Percentiles rank a stretch among this genome's conserved stretches.
These are phyloP conservation scores for Jatropha curcas DNA, from an alignment of 345 rosid genomes.

Conservation along the genomic window DNA sequence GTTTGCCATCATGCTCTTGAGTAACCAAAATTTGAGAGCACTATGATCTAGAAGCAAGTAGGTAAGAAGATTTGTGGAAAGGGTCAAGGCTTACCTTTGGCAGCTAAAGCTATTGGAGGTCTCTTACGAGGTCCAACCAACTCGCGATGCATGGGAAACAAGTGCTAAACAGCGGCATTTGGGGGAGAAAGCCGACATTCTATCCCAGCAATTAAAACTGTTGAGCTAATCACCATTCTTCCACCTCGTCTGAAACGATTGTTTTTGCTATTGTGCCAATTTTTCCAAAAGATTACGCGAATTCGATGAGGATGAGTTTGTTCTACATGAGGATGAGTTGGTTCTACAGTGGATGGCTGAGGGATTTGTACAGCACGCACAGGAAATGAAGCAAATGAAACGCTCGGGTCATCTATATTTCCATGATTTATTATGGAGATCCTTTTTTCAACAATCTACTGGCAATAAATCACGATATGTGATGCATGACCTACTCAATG, in stretches of 20 bases:
- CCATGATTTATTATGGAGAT: background rate
- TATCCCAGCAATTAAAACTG: constrained; percentile 1
- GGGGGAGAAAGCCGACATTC: constrained; percentile 20
- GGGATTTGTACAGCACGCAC: background rate
- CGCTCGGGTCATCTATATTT: background rate
- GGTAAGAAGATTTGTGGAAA: constrained; percentile 12
- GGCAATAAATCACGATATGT: background rate
- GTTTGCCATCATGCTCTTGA: no score
- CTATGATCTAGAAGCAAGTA: background rate
- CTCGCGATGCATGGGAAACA: constrained; percentile 8
- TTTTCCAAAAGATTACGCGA: constrained; percentile 17
- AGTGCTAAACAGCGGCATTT: constrained; percentile 17
- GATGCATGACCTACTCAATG: background rate
- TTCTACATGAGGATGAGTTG: background rate
- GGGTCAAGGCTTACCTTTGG: constrained; percentile 36
- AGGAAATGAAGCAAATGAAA: background rate
- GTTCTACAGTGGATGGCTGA: background rate
- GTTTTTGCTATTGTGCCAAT: constrained; percentile 23
- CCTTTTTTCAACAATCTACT: background rate
- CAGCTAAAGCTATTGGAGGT: constrained; percentile 25
- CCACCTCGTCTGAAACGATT: constrained; percentile 17
- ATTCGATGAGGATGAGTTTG: background rate
- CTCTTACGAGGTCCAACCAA: constrained; percentile 6
- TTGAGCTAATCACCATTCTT: constrained; percentile 29
- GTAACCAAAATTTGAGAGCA: no score